A percentile compares a stretch with the other conserved stretches of the same genome.
Conservation (phyloP, 352 stramenopile species). For the Phytophthora brassicae region DNA sequence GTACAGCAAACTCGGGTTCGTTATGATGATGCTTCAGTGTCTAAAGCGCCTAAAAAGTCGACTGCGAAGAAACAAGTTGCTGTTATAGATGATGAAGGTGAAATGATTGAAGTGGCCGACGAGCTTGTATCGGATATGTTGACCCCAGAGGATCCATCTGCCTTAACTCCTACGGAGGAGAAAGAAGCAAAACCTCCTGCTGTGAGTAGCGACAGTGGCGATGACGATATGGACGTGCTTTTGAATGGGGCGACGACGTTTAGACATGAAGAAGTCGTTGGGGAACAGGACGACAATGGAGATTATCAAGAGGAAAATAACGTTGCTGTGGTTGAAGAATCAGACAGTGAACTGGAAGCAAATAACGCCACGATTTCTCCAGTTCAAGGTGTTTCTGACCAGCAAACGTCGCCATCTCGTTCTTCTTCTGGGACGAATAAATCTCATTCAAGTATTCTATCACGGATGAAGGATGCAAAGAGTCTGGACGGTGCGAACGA, state of each 20-base stretch:
- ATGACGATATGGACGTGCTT: slow-evolving; percentile 31
- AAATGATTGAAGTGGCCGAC: slow-evolving; percentile 41
- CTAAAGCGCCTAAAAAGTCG: slow-evolving; percentile 27
- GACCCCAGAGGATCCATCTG: slow-evolving; percentile 9
- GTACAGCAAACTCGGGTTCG: slow-evolving; percentile 60
- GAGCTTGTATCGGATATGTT: slow-evolving; percentile 48
- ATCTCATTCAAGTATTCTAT: slow-evolving; percentile 13
- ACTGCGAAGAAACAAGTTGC: slow-evolving; percentile 42
- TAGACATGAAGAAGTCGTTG: slow-evolving; percentile 36
- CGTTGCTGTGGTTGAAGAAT: slow-evolving; percentile 11
- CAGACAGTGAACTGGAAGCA: slow-evolving; percentile 13
- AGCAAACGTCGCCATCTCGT: slow-evolving; percentile 1
- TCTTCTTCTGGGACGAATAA: slow-evolving; percentile 11
- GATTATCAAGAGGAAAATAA: slow-evolving; percentile 10
- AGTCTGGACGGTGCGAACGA: not conserved
- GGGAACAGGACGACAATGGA: slow-evolving; percentile 29
- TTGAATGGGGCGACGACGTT: slow-evolving; percentile 33
- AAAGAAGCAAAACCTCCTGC: slow-evolving; percentile 14
- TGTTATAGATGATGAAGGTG: slow-evolving; percentile 34
- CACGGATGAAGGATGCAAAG: slow-evolving; percentile 19
- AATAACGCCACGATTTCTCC: slow-evolving; percentile 3
- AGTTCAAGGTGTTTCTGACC: not conserved
- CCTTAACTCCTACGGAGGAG: slow-evolving; percentile 8
- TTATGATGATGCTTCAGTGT: slow-evolving; percentile 36
- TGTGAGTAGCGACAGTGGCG: slow-evolving; percentile 27